These are phyloP conservation scores for Penicillium fimorum DNA, from an alignment of 495 filamentous ascomycete genomes.

Conservation along the genomic window DNA sequence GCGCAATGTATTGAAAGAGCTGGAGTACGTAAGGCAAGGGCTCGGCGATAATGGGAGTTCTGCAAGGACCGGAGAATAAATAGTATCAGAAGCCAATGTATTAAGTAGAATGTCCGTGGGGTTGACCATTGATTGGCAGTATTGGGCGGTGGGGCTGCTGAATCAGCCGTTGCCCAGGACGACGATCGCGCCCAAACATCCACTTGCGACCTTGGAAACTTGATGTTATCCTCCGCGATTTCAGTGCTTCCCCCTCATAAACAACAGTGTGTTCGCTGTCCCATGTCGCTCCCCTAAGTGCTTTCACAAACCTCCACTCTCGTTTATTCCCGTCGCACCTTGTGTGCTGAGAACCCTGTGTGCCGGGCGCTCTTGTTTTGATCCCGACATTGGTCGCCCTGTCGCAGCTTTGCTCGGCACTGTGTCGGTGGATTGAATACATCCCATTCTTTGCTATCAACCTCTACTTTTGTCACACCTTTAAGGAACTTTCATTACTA, in stretches of 20 bases:
- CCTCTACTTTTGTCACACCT: constrained; percentile 5
- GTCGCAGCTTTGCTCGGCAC: constrained; percentile 19
- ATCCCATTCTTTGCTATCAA: constrained; percentile 20
- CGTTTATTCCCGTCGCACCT: constrained; percentile 21
- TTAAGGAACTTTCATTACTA: constrained; percentile 33
- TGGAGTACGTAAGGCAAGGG: constrained; percentile 1
- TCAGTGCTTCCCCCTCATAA: constrained; percentile 28
- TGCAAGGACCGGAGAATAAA: constrained; percentile 19
- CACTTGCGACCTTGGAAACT: constrained; percentile 12
- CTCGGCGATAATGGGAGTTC: constrained; percentile 9
- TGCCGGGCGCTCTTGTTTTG: constrained; percentile 23
- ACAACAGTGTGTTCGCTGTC: constrained; percentile 20
- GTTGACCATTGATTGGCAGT: constrained; percentile 22
- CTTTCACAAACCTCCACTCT: constrained; percentile 20
- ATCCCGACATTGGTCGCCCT: constrained; percentile 18
- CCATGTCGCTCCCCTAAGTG: constrained; percentile 27
- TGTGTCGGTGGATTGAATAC: constrained; percentile 19
- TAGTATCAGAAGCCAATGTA: constrained; percentile 9
- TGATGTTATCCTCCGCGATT: constrained; percentile 29
- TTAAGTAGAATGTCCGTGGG: constrained; percentile 18
- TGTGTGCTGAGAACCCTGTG: constrained; percentile 23
- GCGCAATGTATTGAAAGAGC: not conserved
- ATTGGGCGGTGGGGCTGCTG: constrained; percentile 28
- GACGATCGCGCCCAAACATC: constrained; percentile 36
- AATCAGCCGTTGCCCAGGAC: constrained; percentile 40